These are phyloP conservation scores for Aspergillus pseudoglaucus DNA, from an alignment of 2,329 filamentous ascomycete genomes.

Conservation along the genomic window DNA sequence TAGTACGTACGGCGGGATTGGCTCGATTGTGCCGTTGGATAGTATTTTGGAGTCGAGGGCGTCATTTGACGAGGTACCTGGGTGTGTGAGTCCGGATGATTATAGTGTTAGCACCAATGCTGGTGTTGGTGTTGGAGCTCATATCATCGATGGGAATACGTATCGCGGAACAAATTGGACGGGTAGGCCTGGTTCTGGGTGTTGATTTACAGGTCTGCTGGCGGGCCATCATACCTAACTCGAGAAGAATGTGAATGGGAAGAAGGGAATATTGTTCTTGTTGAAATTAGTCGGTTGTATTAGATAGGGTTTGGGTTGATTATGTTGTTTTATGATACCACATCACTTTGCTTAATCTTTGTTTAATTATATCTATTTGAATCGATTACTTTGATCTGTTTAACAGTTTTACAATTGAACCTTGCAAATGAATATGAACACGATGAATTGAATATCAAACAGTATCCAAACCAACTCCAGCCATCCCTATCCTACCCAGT, in stretches of 20 bases:
- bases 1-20: constrained; percentile 22
- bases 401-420: neutral
- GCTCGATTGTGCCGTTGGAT: constrained; percentile 16
- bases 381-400: neutral
- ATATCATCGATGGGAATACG: neutral
- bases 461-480: too few relatives aligned
- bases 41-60: constrained; percentile 25
- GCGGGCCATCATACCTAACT: neutral
- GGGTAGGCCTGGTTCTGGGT: neutral
- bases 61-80: constrained; percentile 20
- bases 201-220: neutral
- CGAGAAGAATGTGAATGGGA: neutral
- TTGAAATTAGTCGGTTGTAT: neutral
- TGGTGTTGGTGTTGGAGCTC: neutral
- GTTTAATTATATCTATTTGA: too few relatives aligned
- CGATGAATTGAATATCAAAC: too few relatives aligned
- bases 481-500: too few relatives aligned
- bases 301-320: neutral
- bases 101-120: constrained; percentile 4
- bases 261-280: neutral
- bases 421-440: too few relatives aligned
- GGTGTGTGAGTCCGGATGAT: constrained; percentile 3
- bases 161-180: constrained; percentile 5
- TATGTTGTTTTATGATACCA: neutral
- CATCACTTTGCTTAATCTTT: neutral